Base-by-base conservation (phyloP, 768 basidiomycete genomes). In the Nidula microcarpa region DNA sequence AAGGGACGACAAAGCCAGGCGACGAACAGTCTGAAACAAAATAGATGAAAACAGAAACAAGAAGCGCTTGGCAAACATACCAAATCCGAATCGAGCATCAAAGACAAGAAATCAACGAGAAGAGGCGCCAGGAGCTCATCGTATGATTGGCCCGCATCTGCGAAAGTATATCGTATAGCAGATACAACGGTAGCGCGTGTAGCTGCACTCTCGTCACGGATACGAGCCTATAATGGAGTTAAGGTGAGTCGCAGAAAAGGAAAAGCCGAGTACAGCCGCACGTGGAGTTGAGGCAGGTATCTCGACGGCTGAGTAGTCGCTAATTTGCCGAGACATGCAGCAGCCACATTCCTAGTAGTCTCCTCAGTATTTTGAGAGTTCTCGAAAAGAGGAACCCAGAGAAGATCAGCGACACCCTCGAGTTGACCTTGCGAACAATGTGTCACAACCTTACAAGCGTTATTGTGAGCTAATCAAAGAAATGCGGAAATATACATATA, bases 261-360 rank as follows among this genome's bases (percentile, higher is more conserved):
- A 18, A 50, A 23, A 34, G 37, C 23, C 8, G 37, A 47, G 6
- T 5, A 71, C 82, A 56, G 39, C 16, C 39, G 16, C 65, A 90
- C 91, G 62, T 98, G 94, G 8, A 99, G 82, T 62, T 97, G 92
- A 2, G 94, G 92, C 14, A 98, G 77, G 67, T 96, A 99, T 60
- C 85, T 86, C 0, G 87, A 84, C 4, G 97, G 94, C 53, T 94
- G 89, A 0, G 92, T 90, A 0, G 91, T 91, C 0, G 94, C 95
- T 33, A 99, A 77, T 68, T 98, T 97, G 34, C 97, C 97, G 14
- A 99, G 80, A 65, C 95, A 98, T 2, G 96, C 95, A 45, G 97
- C 94, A 23, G 95, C 93, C 36, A 98, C 92, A 64, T 97, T 98
- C 48, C 95, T 77, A 1, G 92, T 89, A 6, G 89, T 89, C 69